phyloP scores from a whole-genome alignment of 2,329 filamentous ascomycete species.

The Ascochyta clinopodiicola region DNA sequence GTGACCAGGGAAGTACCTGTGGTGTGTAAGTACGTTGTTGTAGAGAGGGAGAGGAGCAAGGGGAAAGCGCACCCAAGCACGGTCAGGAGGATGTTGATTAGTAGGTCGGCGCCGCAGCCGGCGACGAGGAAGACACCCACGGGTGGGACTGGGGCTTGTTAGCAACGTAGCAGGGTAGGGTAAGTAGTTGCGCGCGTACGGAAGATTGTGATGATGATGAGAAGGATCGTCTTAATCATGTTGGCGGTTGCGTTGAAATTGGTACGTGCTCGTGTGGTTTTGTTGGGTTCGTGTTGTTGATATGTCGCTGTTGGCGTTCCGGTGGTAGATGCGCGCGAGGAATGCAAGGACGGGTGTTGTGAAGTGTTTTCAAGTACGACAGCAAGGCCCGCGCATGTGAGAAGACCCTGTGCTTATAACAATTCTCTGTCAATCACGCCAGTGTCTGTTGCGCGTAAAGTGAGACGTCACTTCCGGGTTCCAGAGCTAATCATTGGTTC shows the following conservation, averaged over 20 bases:
- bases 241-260: neutral
- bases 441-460: slow-evolving; percentile 6
- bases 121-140: slow-evolving; percentile 57
- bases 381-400: neutral
- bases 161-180: neutral
- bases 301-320: neutral
- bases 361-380: neutral
- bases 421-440: slow-evolving; percentile 13
- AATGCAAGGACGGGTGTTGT: slow-evolving; percentile 4
- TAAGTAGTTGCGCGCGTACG: slow-evolving; percentile 30
- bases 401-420: slow-evolving; percentile 9
- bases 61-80: slow-evolving; percentile 47
- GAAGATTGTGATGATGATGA: slow-evolving; percentile 56
- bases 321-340: neutral
- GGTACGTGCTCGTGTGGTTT: neutral
- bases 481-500: slow-evolving; percentile 5
- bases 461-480: slow-evolving; percentile 14
- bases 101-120: slow-evolving; percentile 57
- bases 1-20: slow-evolving; percentile 76
- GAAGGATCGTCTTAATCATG: slow-evolving; percentile 45
- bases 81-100: slow-evolving; percentile 58
- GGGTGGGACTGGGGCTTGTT: slow-evolving; percentile 51
- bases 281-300: neutral
- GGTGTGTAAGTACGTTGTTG: neutral
- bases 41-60: neutral